These are phyloP conservation scores for Penicillium waksmanii DNA, from an alignment of 495 filamentous ascomycete species.

Conservation along the genomic window DNA sequence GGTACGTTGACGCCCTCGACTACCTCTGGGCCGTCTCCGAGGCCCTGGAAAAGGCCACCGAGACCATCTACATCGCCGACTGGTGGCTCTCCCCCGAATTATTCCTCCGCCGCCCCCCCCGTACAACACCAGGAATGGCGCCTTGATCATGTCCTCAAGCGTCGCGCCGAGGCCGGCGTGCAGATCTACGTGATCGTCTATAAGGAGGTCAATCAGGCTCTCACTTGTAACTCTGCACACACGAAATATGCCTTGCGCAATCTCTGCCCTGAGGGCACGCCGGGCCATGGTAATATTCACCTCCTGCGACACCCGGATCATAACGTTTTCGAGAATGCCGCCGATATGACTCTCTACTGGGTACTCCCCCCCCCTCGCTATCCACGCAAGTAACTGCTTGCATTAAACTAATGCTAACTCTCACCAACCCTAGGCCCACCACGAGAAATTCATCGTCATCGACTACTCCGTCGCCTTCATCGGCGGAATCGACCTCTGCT, in stretches of 20 bases:
- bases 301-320: constrained; percentile 95
- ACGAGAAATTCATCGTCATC: constrained; percentile 95
- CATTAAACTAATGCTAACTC: neutral
- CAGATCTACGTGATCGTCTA: constrained; percentile 96
- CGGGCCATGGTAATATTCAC: constrained; percentile 82
- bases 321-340: constrained; percentile 89
- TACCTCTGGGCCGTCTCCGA: constrained; percentile 92
- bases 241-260: constrained; percentile 85
- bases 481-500: constrained; percentile 93
- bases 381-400: no score
- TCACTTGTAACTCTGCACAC: constrained; percentile 91
- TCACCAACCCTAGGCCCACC: constrained; percentile 65
- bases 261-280: constrained; percentile 78
- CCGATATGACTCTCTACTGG: constrained; percentile 98
- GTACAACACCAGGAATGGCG: constrained; percentile 83
- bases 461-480: constrained; percentile 91
- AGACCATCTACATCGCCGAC: constrained; percentile 93
- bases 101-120: constrained; percentile 86
- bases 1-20: constrained; percentile 93
- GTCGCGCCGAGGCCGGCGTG: constrained; percentile 86
- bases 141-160: constrained; percentile 83
- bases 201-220: constrained; percentile 80
- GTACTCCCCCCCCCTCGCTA: constrained; percentile 23
- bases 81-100: constrained; percentile 97
- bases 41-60: constrained; percentile 83